Conservation (phyloP, 2,329 filamentous ascomycete genomes). For the Hortaea werneckii region DNA sequence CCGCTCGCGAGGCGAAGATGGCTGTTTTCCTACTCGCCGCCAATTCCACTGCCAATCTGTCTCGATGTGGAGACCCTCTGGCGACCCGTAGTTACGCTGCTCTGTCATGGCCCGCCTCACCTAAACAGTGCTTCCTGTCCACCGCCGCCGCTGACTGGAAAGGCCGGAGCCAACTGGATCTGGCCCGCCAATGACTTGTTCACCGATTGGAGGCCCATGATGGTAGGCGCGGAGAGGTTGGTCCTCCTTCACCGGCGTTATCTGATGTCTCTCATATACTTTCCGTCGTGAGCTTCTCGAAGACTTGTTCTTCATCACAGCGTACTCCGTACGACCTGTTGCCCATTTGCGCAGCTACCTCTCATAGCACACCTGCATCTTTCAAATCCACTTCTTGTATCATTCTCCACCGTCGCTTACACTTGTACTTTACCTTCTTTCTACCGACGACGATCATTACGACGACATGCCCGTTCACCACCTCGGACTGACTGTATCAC, state of each 20-base stretch:
- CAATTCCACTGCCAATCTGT: conserved; percentile 1
- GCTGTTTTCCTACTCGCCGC: conserved; percentile 7
- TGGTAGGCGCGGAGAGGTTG: not conserved
- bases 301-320: not conserved
- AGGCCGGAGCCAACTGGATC: conserved; percentile 1
- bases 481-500: conserved; percentile 58
- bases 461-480: conserved; percentile 50
- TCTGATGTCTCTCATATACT: not conserved
- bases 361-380: not conserved
- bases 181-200: conserved; percentile 10
- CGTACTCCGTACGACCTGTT: not conserved
- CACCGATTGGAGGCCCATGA: not conserved
- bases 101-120: conserved; percentile 13
- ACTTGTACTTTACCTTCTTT: not conserved
- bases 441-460: not conserved
- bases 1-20: conserved; percentile 1
- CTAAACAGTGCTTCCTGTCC: conserved; percentile 7
- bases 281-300: not conserved
- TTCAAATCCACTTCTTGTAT: not conserved
- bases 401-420: not conserved
- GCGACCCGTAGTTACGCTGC: conserved; percentile 4
- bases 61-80: not conserved
- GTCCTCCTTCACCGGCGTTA: not conserved
- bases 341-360: not conserved
- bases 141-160: conserved; percentile 5